Base-by-base conservation (phyloP, 176 grass and related monocot genomes). In the Bolboschoenus planiculmis region DNA sequence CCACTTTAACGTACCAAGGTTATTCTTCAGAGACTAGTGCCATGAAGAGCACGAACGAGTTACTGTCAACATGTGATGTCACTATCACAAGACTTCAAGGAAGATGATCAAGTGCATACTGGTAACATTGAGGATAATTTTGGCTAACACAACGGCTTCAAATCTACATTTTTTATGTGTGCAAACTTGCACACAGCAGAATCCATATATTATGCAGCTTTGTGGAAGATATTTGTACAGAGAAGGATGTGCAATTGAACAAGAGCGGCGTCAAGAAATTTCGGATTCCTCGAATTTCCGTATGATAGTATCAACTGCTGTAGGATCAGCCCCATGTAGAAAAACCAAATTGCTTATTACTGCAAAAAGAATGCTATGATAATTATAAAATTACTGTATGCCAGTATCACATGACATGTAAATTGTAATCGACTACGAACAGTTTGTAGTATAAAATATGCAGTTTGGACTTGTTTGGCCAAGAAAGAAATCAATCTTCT, bases 61-160 rank as follows among this genome's bases (percentile, higher is more conserved):
- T 30, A 34, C 44, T 46, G 56, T 81, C 79, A 26, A n/a, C 21
- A 43, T 47, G n/a, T 64, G 79, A 81, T 62, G 56, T 81, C 21
- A 81, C 79, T 81, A 31, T 81, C 21, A 81, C 79, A 29, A 81
- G 57, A 21, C 79, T 81, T 81, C 79, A 81, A 46, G 36, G 57
- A 81, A 81, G 79, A 40, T 81, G 37, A 81, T 1, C 14, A 29
- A 21, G 71, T 23, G 21, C 23, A 75, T 30, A 50, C 14, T 50
- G 24, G 43, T 48, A 50, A 75, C 48, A 75, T 47, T 16, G 20
- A 37, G 7, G 20, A 24, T 43, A 43, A 21, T 50, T 50, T 48
- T 50, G 43, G 23, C 43, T 75, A 48, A 75, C 13, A 30, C 24
- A 18, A 30, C 11, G 5, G 6, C 2, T 70, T 1, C 1, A 40